A percentile compares a stretch with the other conserved stretches of the same genome.
phyloP scores from a whole-genome alignment of 768 basidiomycete genomes.

The Suillus discolor region DNA sequence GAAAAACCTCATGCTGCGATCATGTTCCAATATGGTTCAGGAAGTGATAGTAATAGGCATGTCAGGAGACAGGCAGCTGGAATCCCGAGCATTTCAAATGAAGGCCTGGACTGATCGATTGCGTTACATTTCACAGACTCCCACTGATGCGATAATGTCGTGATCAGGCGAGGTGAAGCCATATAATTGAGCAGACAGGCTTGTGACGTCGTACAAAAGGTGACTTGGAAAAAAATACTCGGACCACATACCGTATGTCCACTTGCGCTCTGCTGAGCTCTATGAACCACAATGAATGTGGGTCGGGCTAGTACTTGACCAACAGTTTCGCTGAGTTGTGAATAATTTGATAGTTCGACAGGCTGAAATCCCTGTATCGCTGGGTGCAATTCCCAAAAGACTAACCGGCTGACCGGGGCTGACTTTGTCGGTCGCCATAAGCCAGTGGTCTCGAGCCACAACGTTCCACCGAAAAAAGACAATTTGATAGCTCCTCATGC shows the following conservation, averaged over 20 bases:
- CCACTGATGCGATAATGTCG: background rate
- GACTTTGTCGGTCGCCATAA: background rate
- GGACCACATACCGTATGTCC: background rate
- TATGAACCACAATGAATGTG: background rate
- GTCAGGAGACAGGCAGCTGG: constrained; percentile 1
- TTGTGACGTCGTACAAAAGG: background rate
- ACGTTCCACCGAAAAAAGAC: background rate
- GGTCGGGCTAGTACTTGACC: background rate
- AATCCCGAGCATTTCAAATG: constrained; percentile 4
- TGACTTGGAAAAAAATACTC: background rate
- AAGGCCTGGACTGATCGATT: constrained; percentile 1
- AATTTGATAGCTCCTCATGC: background rate
- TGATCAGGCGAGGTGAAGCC: background rate
- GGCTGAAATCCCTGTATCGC: background rate
- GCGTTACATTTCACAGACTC: background rate
- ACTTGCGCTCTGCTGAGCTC: background rate
- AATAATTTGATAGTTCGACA: background rate
- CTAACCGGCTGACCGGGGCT: too few species aligned
- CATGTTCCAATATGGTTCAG: background rate
- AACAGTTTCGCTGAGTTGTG: background rate
- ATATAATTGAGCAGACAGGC: background rate
- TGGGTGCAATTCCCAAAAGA: background rate
- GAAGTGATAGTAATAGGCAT: background rate
- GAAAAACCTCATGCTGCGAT: constrained; percentile 5
- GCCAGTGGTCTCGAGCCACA: background rate